Evolutionary conservation across 257 asterid genomes (phyloP), one percentile per base, ranked within the genome.

Genomic region (Leonotis leonurus): DNA sequence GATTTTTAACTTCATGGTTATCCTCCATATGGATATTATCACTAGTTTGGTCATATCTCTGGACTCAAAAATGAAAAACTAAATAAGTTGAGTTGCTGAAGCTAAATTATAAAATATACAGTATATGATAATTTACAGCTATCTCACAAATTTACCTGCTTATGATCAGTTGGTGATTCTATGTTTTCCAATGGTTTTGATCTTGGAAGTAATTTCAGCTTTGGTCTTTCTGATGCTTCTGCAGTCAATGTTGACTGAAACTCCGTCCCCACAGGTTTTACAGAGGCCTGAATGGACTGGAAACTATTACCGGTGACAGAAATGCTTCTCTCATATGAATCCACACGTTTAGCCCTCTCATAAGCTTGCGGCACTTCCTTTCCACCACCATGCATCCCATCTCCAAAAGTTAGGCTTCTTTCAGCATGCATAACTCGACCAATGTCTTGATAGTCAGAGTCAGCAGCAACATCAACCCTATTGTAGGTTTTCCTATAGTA

Each of bases 151-250:
- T 36, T 72, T 62, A 88, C 98, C 94, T 61, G 85, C 71, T 80
- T 82, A 65, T 65, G 35, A 54, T 75, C 88, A 64, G 59, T 25
- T 11, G 74, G 75, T 24, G 73, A 57, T 56, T 78, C 90, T 41
- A 70, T 56, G 67, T 21, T 66, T 59, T 83, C 97, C 61, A 92
- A 52, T 1, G 99, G 97, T 70, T 85, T 92, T 73, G 99, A 89
- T 79, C 97, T 83, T 8, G 97, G 97, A 61, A 86, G 93, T 62
- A 92, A 76, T 72, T 88, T 92, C 75, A 92, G 72, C 64, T 92
- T 92, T 44, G 90, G 95, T 49, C 95, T 80, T 67, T 84, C 95
- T 1, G 75, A 64, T 57, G 83, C 48, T 76, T 84, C 96, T 35
- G 81, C 68, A 51, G 85, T 78, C 56, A 65, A 69, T 33, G 72